phyloP scores from a whole-genome alignment of 2,329 filamentous ascomycete genomes.

The Fusarium pseudonygamai region DNA sequence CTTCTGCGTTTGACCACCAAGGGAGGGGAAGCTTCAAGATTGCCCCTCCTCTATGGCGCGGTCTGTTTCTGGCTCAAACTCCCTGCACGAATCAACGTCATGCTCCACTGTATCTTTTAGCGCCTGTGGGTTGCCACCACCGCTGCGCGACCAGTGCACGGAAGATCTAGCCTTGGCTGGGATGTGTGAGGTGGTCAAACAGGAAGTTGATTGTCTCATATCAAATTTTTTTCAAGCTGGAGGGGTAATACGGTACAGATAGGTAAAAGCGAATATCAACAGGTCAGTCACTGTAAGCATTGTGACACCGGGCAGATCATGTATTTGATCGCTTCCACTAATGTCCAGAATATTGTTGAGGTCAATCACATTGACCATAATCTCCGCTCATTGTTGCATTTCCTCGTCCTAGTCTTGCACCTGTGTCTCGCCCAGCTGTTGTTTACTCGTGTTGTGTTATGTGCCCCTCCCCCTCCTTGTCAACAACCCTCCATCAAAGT shows the following conservation, averaged over 20 bases:
- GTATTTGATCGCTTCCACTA: neutral
- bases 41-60: conserved; percentile 41
- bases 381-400: conserved; percentile 18
- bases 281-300: neutral
- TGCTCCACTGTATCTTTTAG: conserved; percentile 41
- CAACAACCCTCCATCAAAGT: conserved; percentile 36
- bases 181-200: conserved; percentile 28
- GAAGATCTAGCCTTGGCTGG: conserved; percentile 35
- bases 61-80: conserved; percentile 35
- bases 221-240: conserved; percentile 27
- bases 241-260: conserved; percentile 15
- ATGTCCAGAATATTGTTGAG: no score
- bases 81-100: conserved; percentile 45
- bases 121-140: conserved; percentile 40
- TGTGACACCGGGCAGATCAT: conserved; percentile 7
- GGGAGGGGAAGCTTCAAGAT: conserved; percentile 32
- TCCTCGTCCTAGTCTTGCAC: conserved; percentile 7
- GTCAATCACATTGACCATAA: neutral
- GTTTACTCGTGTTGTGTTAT: conserved; percentile 15
- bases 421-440: conserved; percentile 17
- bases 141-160: conserved; percentile 35
- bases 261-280: neutral
- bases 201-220: conserved; percentile 28
- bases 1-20: conserved; percentile 21
- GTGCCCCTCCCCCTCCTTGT: conserved; percentile 34